These are phyloP conservation scores for Helicostylum pulchrum DNA, from an alignment of 192 early-diverging fungal genomes.

Conservation along the genomic window DNA sequence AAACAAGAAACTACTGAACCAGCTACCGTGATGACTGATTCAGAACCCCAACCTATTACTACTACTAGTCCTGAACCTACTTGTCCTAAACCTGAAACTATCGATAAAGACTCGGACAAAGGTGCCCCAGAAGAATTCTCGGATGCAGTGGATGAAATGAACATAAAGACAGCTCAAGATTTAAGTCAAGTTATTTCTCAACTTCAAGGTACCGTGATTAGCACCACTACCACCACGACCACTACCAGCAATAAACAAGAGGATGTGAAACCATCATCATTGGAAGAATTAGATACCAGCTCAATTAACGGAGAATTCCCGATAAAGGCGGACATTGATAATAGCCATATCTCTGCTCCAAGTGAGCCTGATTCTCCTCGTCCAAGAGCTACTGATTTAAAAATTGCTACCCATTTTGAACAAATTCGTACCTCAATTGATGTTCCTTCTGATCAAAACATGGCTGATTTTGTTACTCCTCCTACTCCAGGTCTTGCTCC, in stretches of 20 bases:
- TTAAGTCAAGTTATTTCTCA: neutral
- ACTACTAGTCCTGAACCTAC: too few species aligned
- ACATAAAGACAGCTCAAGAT: neutral
- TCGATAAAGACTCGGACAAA: neutral
- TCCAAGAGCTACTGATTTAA: neutral
- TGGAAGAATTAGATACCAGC: slow-evolving; percentile 15
- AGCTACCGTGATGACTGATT: slow-evolving; percentile 5
- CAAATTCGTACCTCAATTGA: slow-evolving; percentile 14
- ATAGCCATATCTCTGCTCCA: neutral
- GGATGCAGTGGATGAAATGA: slow-evolving; percentile 7
- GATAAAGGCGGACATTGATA: too few species aligned
- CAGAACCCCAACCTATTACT: neutral
- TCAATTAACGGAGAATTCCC: slow-evolving; percentile 7
- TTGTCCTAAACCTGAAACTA: too few species aligned
- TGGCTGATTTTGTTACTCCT: slow-evolving; percentile 37
- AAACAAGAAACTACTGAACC: slow-evolving; percentile 8
- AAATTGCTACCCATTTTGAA: slow-evolving; percentile 18
- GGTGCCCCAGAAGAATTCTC: slow-evolving; percentile 4
- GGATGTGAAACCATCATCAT: neutral
- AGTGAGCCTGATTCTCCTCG: slow-evolving; percentile 3
- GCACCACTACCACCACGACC: neutral
- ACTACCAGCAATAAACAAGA: neutral
- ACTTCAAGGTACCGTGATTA: neutral
- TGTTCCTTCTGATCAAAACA: slow-evolving; percentile 28
- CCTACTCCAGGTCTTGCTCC: slow-evolving; percentile 34